A percentile compares a stretch with the other conserved stretches of the same genome.
Conservation (phyloP, 768 basidiomycete genomes). For the Lactarius evosmus region DNA sequence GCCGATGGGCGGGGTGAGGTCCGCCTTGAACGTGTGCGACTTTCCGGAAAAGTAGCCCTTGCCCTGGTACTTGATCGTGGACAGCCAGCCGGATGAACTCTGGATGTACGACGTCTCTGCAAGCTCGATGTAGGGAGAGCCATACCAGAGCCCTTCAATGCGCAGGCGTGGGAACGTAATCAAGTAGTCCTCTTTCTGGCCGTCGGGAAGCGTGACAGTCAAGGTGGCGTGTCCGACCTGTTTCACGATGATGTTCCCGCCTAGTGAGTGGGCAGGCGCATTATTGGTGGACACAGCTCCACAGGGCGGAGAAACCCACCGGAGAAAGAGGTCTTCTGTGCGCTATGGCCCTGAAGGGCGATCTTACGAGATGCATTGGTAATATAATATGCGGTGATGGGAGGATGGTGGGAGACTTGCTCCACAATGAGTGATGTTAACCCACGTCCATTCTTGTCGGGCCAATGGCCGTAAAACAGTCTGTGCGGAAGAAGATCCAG, state of each 20-base stretch:
- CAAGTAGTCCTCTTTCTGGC: conserved; percentile 67
- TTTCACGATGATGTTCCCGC: conserved; percentile 78
- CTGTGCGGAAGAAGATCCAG: conserved; percentile 36
- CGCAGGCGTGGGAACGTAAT: conserved; percentile 90
- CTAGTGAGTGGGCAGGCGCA: conserved; percentile 34
- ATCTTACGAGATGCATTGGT: conserved; percentile 77
- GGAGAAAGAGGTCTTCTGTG: conserved; percentile 94
- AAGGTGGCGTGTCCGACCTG: conserved; percentile 93
- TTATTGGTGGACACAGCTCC: not conserved
- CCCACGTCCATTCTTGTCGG: conserved; percentile 66
- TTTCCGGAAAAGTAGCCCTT: conserved; percentile 95
- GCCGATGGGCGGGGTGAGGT: conserved; percentile 47
- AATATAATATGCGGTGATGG: conserved; percentile 84
- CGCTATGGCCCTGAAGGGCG: conserved; percentile 79
- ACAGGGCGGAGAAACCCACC: conserved; percentile 39
- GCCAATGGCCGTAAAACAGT: conserved; percentile 89
- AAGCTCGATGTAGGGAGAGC: conserved; percentile 90
- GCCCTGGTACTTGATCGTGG: conserved; percentile 80
- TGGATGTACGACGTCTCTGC: conserved; percentile 79
- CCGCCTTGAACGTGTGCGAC: conserved; percentile 89
- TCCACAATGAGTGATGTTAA: conserved; percentile 82
- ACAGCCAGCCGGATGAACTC: conserved; percentile 56
- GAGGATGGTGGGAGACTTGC: conserved; percentile 95
- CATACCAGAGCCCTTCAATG: conserved; percentile 92
- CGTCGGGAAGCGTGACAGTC: conserved; percentile 57